phyloP scores from a whole-genome alignment of 441 rosid genomes.

The Francoa sonchifolia region DNA sequence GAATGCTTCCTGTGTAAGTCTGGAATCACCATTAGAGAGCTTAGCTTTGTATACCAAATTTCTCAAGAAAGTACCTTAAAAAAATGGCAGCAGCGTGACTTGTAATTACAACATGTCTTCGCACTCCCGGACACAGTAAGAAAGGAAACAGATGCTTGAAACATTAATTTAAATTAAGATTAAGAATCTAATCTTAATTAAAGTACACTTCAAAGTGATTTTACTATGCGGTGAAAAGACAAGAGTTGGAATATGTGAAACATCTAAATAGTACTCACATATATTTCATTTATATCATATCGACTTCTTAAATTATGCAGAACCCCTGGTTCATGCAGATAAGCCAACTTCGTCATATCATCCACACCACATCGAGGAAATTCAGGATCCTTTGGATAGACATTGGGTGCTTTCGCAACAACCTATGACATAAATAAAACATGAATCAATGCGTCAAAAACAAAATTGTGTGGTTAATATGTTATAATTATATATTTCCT shows the following conservation, averaged over 20 bases:
- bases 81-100: too few species aligned
- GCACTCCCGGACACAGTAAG: background rate
- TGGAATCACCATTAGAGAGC: conserved; percentile 22
- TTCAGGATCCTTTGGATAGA: conserved; percentile 75
- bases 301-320: conserved; percentile 58
- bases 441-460: background rate
- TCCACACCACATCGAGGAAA: conserved; percentile 76
- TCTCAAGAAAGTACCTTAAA: background rate
- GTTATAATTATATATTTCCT: background rate
- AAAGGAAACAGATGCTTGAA: background rate
- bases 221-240: conserved; percentile 1
- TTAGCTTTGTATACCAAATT: conserved; percentile 13
- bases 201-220: background rate
- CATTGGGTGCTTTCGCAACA: conserved; percentile 41
- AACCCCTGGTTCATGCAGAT: conserved; percentile 93
- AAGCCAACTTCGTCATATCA: conserved; percentile 92
- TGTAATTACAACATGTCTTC: background rate
- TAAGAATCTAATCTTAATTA: conserved; percentile 4
- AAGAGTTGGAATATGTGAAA: conserved; percentile 8
- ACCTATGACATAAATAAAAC: conserved; percentile 29
- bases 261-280: conserved; percentile 40
- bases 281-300: conserved; percentile 68
- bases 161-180: background rate
- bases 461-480: background rate
- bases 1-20: conserved; percentile 73